Base-by-base conservation (phyloP, 1,139 yeast species). In the Sugiyamaella paludigena region DNA sequence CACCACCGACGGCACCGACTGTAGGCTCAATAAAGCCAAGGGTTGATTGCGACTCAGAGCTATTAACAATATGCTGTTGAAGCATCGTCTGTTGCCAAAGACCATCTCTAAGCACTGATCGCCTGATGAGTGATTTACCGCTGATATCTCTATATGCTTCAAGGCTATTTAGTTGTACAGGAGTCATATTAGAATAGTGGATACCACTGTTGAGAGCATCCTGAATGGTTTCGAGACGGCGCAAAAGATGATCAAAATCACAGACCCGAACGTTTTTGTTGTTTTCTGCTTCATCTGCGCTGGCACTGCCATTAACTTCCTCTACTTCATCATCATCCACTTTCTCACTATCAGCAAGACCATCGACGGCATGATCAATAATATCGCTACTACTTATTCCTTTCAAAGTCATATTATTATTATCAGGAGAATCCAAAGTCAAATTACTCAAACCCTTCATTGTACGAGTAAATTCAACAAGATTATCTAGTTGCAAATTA, bases 171-270 rank as follows among this genome's bases (percentile, higher is more conserved):
- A 77, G 57, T 45, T 73, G 73, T 34, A 72, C 76, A 2, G 76
- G 74, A 1, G 78, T 59, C 57, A 78, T 58, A 56, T 77, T 79
- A 49, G 78, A 75, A 55, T 68, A 76, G 54, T 75, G 68, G 2
- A 78, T 70, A 16, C 71, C 71, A 10, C 64, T 60, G 49, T 72
- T 74, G 44, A 78, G 36, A 24, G 55, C 53, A 4, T 43, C 45
- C 29, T 48, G 50, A 28, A 58, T 43, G n/a, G 15, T 19, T 10
- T 34, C 37, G 9, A 15, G 26, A 31, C 34, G 34, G 34, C 34
- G 13, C 3, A 31, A 3, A n/a, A 24, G 11, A 10, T 34, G 16
- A 5, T n/a, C 16, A 16, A 13, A 7, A 39, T 39, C 35, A 15
- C 24, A 5, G 24, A 19, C 24, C 5, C 24, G 24, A 19, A 19